Evolutionary conservation across 1,139 yeast species (phyloP).

Genomic region (Arxiozyma heterogenica): DNA sequence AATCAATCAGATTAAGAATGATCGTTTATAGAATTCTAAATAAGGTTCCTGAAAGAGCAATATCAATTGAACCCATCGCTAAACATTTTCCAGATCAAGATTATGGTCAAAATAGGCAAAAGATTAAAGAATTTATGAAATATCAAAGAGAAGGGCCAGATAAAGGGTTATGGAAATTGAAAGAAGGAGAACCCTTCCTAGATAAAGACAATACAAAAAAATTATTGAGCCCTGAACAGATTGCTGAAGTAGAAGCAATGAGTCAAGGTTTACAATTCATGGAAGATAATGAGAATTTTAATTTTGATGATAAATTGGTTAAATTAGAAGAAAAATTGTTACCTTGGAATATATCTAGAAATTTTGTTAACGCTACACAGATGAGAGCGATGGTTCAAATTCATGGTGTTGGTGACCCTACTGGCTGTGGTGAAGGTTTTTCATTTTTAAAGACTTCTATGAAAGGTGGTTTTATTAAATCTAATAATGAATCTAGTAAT

Average conservation of each 20-base stretch:
- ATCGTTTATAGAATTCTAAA: constrained; percentile 84
- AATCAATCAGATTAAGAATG: constrained; percentile 87
- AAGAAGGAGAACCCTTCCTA: constrained; percentile 62
- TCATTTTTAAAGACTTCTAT: constrained; percentile 88
- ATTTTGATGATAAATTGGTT: constrained; percentile 35
- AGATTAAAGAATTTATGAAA: constrained; percentile 96
- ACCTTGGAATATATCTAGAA: constrained; percentile 88
- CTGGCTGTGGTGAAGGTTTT: constrained; percentile 84
- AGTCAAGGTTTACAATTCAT: constrained; percentile 81
- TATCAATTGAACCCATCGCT: constrained; percentile 81
- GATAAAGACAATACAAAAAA: constrained; percentile 68
- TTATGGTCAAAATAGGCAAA: constrained; percentile 93
- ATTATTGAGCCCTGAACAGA: constrained; percentile 92
- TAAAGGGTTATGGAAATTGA: constrained; percentile 92
- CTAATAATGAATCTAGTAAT: constrained; percentile 26
- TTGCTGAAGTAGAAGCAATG: constrained; percentile 81
- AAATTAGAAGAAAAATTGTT: constrained; percentile 78
- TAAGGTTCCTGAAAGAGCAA: constrained; percentile 61
- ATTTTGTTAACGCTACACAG: constrained; percentile 88
- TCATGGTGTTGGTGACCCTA: constrained; percentile 95
- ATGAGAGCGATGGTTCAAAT: constrained; percentile 95
- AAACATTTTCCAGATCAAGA: constrained; percentile 94
- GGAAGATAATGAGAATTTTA: constrained; percentile 60
- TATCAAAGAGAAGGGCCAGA: constrained; percentile 92
- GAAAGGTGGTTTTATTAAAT: constrained; percentile 84